A percentile compares a stretch with the other conserved stretches of the same genome.
These are phyloP conservation scores for Rhizopogon rudus DNA, from an alignment of 768 basidiomycete genomes.

Conservation along the genomic window DNA sequence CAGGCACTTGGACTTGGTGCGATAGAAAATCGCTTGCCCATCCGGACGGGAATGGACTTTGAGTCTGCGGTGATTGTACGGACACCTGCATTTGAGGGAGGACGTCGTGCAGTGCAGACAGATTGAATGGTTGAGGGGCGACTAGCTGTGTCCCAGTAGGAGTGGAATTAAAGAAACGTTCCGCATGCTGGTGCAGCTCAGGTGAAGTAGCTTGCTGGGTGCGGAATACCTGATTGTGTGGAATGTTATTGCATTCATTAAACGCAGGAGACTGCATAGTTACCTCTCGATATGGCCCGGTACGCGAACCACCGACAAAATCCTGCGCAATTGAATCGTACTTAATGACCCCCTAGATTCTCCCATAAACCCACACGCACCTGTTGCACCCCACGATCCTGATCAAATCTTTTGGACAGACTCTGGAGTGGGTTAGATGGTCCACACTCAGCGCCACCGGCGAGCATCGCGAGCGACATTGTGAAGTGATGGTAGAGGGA, in stretches of 20 bases:
- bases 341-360: not conserved
- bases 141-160: slow-evolving; percentile 27
- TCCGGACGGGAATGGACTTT: slow-evolving; percentile 24
- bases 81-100: slow-evolving; percentile 11
- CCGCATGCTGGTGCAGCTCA: slow-evolving; percentile 58
- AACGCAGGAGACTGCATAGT: slow-evolving; percentile 14
- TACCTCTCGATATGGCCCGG: slow-evolving; percentile 63
- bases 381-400: slow-evolving; percentile 76
- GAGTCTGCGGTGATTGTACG: slow-evolving; percentile 15
- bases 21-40: slow-evolving; percentile 63
- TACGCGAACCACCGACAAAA: slow-evolving; percentile 55
- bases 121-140: slow-evolving; percentile 47
- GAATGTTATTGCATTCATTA: not conserved
- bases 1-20: slow-evolving; percentile 4
- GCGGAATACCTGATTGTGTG: slow-evolving; percentile 48
- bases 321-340: slow-evolving; percentile 42
- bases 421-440: slow-evolving; percentile 80
- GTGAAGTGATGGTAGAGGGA: not conserved
- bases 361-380: slow-evolving; percentile 28
- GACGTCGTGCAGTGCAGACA: slow-evolving; percentile 36
- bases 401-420: slow-evolving; percentile 74
- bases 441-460: slow-evolving; percentile 76
- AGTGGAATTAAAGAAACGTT: slow-evolving; percentile 55
- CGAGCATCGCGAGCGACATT: slow-evolving; percentile 82
- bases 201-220: slow-evolving; percentile 39